Evolutionary conservation across 441 rosid genomes (phyloP), one percentile per base, ranked within the genome.

Genomic region (Manihot esculenta): DNA sequence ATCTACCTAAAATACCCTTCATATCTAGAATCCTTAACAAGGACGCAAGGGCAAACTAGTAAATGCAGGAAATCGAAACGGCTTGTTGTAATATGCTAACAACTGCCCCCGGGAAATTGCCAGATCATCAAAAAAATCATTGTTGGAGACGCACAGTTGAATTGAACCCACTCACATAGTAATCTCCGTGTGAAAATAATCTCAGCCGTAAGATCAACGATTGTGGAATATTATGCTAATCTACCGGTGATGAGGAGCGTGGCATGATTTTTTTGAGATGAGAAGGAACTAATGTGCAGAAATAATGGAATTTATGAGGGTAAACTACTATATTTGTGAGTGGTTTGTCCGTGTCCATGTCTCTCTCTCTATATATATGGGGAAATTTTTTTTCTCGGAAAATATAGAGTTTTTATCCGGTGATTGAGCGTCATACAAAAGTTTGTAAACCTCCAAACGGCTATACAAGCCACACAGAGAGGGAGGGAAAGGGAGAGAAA

Each of bases 371-470:
- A 66, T 66, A 66, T 15, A 66, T 49, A 18, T 58, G 42, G 30
- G 3, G 30, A 24, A 18, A 10, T 65, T n/a, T 47, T 27, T 8
- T 50, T 54, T 53, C 42, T 42, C n/a, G 60, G 15, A 20, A 26
- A 51, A 51, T 17, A 38, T 20, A 21, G 23, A 27, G 55, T 30
- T 65, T 51, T 67, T 64, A 64, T 79, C 74, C 48, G 82, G 82
- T 75, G 82, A 72, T 64, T 70, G 84, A 70, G 82, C 35, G 4
- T 30, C 4, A 30, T 30, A 30, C 35, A 4, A 30, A 30, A 41
- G n/a, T 33, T 41, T 8, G 26, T 33, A 33, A 56, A 70, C 79
- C 78, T 78, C 87, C 74, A 78, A 85, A 87, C 88, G 89, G 86
- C 89, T 84, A 83, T 81, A 35, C 41, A 35, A 35, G 7, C 4